Evolutionary conservation across 2,329 filamentous ascomycete species (phyloP).

Genomic region (Pseudocercospora eumusae): DNA sequence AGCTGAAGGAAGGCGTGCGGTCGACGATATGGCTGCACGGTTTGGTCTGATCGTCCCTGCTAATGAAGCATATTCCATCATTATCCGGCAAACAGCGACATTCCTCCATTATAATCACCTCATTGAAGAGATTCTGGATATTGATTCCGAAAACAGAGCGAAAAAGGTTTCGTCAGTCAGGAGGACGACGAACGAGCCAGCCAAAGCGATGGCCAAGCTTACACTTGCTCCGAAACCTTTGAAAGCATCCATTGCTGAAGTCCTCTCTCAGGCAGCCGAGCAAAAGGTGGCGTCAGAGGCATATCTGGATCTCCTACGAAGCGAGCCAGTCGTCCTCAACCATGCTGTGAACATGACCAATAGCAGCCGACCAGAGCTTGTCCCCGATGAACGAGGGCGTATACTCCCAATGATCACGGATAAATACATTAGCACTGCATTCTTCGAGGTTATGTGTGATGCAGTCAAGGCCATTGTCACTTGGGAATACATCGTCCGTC

Average conservation of each 20-base stretch:
- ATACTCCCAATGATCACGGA: constrained; percentile 18
- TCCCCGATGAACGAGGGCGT: constrained; percentile 19
- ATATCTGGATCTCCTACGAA: constrained; percentile 19
- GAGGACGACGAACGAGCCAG: not conserved
- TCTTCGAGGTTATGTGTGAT: constrained; percentile 20
- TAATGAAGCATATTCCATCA: constrained; percentile 17
- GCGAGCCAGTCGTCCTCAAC: constrained; percentile 22
- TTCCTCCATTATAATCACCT: constrained; percentile 18
- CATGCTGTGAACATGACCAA: constrained; percentile 19
- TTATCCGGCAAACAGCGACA: constrained; percentile 11
- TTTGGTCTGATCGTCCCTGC: constrained; percentile 12
- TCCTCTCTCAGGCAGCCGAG: constrained; percentile 16
- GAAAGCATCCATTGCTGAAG: constrained; percentile 18
- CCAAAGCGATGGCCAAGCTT: constrained; percentile 17
- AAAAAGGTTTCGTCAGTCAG: constrained; percentile 1
- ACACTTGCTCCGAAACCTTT: constrained; percentile 11
- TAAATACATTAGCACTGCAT: constrained; percentile 19
- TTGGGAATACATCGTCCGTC: constrained; percentile 22
- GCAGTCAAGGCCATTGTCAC: constrained; percentile 22
- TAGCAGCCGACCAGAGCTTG: constrained; percentile 15
- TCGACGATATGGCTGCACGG: constrained; percentile 12
- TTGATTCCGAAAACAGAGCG: constrained; percentile 11
- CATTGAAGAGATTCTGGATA: constrained; percentile 21
- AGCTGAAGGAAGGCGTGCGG: constrained; percentile 11
- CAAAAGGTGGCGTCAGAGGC: constrained; percentile 16